Evolutionary conservation across 495 filamentous ascomycete genomes (phyloP), one percentile per base, ranked within the genome.

Genomic region (Clohesyomyces aquaticus): DNA sequence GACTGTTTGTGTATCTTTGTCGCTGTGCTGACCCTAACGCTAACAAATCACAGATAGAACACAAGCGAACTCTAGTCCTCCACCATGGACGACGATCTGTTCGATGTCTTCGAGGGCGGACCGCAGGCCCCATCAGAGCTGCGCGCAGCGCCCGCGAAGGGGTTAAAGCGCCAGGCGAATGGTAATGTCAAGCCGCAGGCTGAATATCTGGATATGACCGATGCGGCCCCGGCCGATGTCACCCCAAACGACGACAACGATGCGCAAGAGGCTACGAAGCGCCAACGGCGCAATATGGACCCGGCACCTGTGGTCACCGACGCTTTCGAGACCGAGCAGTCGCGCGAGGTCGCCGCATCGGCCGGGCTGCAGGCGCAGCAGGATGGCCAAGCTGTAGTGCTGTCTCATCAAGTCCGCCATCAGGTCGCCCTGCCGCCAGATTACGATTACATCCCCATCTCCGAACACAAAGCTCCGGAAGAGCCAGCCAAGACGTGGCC

Each of bases 341-440:
- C 93, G 43, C 80, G 91, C 77, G 91, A 98, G 73, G 83, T 97
- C 27, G 88, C 87, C 29, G 88, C 85, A 3, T 87, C 90, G 6
- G 85, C 87, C 55, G 93, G 92, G n/a, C 83, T 97, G 32, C 89
- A 91, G 66, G 77, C 81, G 16, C 74, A 75, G n/a, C 79, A 87
- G 59, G 88, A 88, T 61, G 74, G 80, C 4, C 73, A 77, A 14
- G 85, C 90, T 18, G 85, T 98, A 47, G 85, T 93, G 23, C 77
- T 98, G 22, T 92, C 90, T 16, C 95, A 98, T 78, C 96, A 98
- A 79, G 93, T 98, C 66, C 91, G 95, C 72, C 94, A 98, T 83
- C 93, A 98, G 77, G 94, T 97, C 62, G 91, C 94, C 25, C 82
- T 97, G 29, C 94, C 94, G 1, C 91, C 91, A 3, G 89, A 93